Evolutionary conservation across 2,329 filamentous ascomycete genomes (phyloP).

Genomic region (Gliomastix tumulicola): DNA sequence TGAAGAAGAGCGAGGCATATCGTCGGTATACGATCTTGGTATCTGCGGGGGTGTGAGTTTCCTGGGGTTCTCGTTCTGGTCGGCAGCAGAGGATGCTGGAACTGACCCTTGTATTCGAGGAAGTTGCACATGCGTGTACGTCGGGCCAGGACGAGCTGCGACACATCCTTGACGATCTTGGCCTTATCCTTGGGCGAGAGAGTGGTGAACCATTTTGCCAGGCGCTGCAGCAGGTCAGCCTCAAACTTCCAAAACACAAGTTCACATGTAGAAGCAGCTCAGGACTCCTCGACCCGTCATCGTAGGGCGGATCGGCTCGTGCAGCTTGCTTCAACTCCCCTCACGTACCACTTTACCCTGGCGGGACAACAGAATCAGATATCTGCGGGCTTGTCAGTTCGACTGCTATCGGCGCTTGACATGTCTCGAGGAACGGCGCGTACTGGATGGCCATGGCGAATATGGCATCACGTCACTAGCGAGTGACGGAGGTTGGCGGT

Average conservation of each 20-base stretch:
- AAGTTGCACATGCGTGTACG: slow-evolving; percentile 99
- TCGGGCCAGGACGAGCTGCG: slow-evolving; percentile 90
- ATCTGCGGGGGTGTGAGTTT: slow-evolving; percentile 61
- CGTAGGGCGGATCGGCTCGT: too few species aligned
- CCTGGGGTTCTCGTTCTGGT: too few species aligned
- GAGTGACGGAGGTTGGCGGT: slow-evolving; percentile 5
- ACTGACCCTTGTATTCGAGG: slow-evolving; percentile 90
- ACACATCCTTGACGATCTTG: slow-evolving; percentile 99
- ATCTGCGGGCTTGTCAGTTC: slow-evolving; percentile 60
- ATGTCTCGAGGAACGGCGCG: too few species aligned
- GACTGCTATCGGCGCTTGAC: too few species aligned
- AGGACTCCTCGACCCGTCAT: too few species aligned
- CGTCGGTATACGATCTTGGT: slow-evolving; percentile 98
- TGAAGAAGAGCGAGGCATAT: slow-evolving; percentile 98
- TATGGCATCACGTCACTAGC: slow-evolving; percentile 9
- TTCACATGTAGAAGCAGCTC: neutral
- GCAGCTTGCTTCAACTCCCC: neutral
- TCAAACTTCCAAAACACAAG: neutral
- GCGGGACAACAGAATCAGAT: slow-evolving; percentile 92
- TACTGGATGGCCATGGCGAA: slow-evolving; percentile 38
- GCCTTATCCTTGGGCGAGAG: slow-evolving; percentile 97
- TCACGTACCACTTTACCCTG: slow-evolving; percentile 95
- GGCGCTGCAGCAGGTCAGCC: slow-evolving; percentile 55
- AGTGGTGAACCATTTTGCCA: slow-evolving; percentile 99
- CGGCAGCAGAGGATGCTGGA: too few species aligned